Evolutionary conservation across 768 basidiomycete species (phyloP), one percentile per base, ranked within the genome.

Genomic region (Auriculariales sp.): DNA sequence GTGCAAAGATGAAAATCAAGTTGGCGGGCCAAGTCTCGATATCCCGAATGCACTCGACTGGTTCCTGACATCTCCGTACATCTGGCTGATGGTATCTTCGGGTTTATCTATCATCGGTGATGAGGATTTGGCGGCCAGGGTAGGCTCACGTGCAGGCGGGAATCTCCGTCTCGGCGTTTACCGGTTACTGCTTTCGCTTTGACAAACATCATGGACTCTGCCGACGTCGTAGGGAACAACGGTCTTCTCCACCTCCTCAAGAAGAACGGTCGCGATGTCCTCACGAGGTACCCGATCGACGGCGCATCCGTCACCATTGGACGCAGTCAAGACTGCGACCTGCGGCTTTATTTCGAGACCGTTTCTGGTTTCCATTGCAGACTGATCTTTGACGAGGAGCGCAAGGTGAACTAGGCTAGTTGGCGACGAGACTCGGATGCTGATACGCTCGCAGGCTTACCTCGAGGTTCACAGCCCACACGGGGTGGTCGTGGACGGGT

Each of bases 201-300:
- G 7, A 3, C 3, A 19, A 45, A 46, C 19, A 56, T 52, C 49
- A 53, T 46, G 74, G 72, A 75, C 51, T n/a, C n/a, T n/a, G 52
- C 61, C 2, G 71, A 64, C 54, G 75, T 77, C 53, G 67, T 81
- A n/a, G 83, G 83, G 7, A 69, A 71, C 47, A 79, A 72, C 58
- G 83, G 83, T 3, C 79, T 80, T 0, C 64, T 86, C 3, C 74
- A 75, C 46, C 67, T 84, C 47, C 67, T 84, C 62, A 82, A 80
- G 56, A 66, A 68, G 11, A 66, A 64, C 42, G 70, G 73, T 19
- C 62, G 69, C 47, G 62, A 64, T 0, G 64, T 74, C 7, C 65
- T 84, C 24, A 79, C 83, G 1, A 70, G 80, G 1, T 87, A 81
- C 53, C 83, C 83, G 3, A 77, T 87, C 56, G 83, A 87, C 64